phyloP scores from a whole-genome alignment of 2,329 filamentous ascomycete species.

The Colletotrichum liaoningense region DNA sequence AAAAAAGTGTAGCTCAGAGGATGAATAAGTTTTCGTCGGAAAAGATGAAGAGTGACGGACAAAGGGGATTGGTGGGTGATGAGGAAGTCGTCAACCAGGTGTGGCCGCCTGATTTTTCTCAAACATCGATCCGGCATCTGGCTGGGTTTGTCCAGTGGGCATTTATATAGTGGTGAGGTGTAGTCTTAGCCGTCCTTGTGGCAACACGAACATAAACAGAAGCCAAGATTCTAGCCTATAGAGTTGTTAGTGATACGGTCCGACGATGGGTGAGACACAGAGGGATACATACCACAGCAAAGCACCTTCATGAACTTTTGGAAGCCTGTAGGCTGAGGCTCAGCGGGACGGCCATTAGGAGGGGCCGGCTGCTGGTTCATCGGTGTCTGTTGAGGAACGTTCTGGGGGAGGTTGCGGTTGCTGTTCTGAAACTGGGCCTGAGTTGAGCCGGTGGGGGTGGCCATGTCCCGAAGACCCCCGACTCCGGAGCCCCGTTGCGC shows the following conservation, averaged over 20 bases:
- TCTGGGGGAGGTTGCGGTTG: constrained; percentile 83
- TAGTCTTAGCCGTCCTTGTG: constrained; percentile 17
- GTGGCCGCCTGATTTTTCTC: constrained; percentile 27
- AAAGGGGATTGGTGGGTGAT: constrained; percentile 20
- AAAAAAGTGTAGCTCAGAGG: constrained; percentile 33
- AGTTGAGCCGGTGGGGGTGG: constrained; percentile 89
- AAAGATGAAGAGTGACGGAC: constrained; percentile 29
- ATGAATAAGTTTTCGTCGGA: constrained; percentile 21
- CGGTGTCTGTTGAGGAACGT: constrained; percentile 70
- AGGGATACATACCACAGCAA: constrained; percentile 77
- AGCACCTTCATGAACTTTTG: constrained; percentile 94
- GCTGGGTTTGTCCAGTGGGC: constrained; percentile 28
- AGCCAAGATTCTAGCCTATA: constrained; percentile 28
- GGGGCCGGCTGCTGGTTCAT: constrained; percentile 64
- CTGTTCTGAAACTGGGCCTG: constrained; percentile 98
- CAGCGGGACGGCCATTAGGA: constrained; percentile 67
- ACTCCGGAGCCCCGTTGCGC: constrained; percentile 82
- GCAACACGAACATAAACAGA: constrained; percentile 31
- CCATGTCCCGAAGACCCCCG: constrained; percentile 79
- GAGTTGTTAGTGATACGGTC: constrained; percentile 5
- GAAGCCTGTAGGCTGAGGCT: constrained; percentile 83
- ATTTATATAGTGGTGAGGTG: constrained; percentile 27
- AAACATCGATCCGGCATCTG: constrained; percentile 29
- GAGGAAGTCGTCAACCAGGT: constrained; percentile 19
- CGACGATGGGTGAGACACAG: not conserved